A percentile compares a stretch with the other conserved stretches of the same genome.
Evolutionary conservation across 1,284 basidiomycete genomes (phyloP).

Genomic region (Cryptococcus hybrid): DNA sequence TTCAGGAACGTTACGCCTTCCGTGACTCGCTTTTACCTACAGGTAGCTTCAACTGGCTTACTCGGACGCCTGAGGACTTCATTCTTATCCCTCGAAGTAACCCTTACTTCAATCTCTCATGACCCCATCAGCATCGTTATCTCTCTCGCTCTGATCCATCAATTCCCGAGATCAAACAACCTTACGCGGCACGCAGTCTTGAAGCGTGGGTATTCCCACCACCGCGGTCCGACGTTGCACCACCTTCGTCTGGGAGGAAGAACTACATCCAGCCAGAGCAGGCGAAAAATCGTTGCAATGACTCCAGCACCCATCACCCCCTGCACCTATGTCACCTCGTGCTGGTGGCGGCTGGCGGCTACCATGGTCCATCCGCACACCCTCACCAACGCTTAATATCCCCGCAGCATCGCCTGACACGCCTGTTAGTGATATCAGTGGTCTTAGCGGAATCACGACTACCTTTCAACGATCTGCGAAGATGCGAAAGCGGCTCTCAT

Average conservation of each 20-base stretch:
- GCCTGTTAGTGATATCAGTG: conserved; percentile 8
- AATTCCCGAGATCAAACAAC: conserved; percentile 33
- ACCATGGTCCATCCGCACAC: conserved; percentile 39
- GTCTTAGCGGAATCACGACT: neutral
- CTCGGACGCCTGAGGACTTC: conserved; percentile 69
- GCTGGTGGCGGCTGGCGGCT: conserved; percentile 35
- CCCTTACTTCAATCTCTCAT: conserved; percentile 66
- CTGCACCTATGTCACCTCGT: conserved; percentile 21
- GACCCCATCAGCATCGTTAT: conserved; percentile 61
- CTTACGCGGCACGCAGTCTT: conserved; percentile 42
- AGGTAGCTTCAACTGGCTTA: conserved; percentile 63
- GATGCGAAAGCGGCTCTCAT: too few relatives aligned
- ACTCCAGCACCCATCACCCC: conserved; percentile 35
- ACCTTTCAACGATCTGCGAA: conserved; percentile 1
- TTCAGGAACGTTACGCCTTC: conserved; percentile 63
- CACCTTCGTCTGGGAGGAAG: conserved; percentile 44
- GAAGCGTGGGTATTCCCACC: conserved; percentile 54
- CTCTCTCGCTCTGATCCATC: conserved; percentile 43
- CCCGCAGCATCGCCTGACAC: conserved; percentile 21
- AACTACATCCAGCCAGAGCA: conserved; percentile 37
- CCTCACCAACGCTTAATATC: conserved; percentile 26
- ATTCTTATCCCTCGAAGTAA: conserved; percentile 66
- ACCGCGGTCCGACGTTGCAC: conserved; percentile 32
- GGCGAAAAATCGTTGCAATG: conserved; percentile 36
- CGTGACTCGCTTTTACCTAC: conserved; percentile 61